Base-by-base conservation (phyloP, 495 filamentous ascomycete species). In the Massariosphaeria phaeospora region DNA sequence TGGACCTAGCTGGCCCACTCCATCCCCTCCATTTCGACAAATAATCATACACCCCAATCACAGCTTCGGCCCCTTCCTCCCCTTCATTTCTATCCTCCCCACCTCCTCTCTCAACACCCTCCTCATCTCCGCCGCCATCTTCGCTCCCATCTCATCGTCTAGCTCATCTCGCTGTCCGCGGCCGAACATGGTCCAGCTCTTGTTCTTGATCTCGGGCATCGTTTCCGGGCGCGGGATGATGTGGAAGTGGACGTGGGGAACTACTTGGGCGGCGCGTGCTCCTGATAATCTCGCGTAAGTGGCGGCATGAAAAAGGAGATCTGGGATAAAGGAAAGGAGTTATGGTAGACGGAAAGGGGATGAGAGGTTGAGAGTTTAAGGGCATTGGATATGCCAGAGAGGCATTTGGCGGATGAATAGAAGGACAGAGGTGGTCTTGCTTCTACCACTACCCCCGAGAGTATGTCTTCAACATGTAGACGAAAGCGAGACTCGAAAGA, bases 231-330 rank as follows among this genome's bases (percentile, higher is more conserved):
- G 71, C 2, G 91, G 91, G 38, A 96, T 91, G 23, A 97, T 77
- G 59, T 97, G 91, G 69, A 90, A 96, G 68, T 96, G 91, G 5
- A 91, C 84, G 69, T 96, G 91, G 18, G 83, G 82, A 1, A 97
- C 89, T 20, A 91, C 87, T 71, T 97, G 91, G 6, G 89, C 90
- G 10, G 91, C 91, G 21, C 85, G 75, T 0, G 79, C 80, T 2
- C 91, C 82, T 85, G 50, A 23, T 27, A 24, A 13, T 29, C n/a
- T n/a, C n/a, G n/a, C n/a, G n/a, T n/a, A n/a, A n/a, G n/a, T n/a
- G n/a, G n/a, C n/a, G 42, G 26, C 5, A 30, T 5, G 3, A 46
- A 17, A 30, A 17, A 26, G 7, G 2, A 29, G 42, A 36, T 40
- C 7, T 11, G 36, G 10, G 10, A 18, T 40, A 11, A 40, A 40